Evolutionary conservation across 257 asterid species (phyloP).

Genomic region (Scutellaria galericulata): DNA sequence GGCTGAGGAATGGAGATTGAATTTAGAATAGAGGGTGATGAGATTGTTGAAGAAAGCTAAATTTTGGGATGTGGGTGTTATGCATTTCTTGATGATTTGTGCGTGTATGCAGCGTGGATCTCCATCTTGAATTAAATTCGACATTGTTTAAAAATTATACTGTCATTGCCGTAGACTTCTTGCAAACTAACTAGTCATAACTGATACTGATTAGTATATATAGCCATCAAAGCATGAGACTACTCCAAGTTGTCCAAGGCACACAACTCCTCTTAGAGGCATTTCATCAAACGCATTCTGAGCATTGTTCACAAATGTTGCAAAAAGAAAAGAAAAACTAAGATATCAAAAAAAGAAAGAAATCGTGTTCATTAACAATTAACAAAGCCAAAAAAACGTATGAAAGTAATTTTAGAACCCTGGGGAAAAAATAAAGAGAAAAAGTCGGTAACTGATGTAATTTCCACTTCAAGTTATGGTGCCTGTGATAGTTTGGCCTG

Average conservation of each 20-base stretch:
- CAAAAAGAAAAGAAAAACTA: too few relatives aligned
- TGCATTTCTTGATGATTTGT: slow-evolving; percentile 48
- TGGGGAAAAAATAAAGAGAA: too few relatives aligned
- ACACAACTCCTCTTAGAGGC: neutral
- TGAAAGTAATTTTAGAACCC: too few relatives aligned
- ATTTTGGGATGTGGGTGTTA: slow-evolving; percentile 42
- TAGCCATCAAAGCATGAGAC: too few relatives aligned
- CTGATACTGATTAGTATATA: too few relatives aligned
- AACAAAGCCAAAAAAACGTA: too few relatives aligned
- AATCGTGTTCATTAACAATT: too few relatives aligned
- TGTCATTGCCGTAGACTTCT: neutral
- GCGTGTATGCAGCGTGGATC: slow-evolving; percentile 78
- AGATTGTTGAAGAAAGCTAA: slow-evolving; percentile 63
- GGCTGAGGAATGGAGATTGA: slow-evolving; percentile 53
- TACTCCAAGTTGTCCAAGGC: too few relatives aligned
- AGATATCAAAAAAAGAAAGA: too few relatives aligned
- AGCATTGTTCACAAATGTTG: neutral
- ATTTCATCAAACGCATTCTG: slow-evolving; percentile 11
- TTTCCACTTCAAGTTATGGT: too few relatives aligned
- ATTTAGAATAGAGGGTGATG: slow-evolving; percentile 74
- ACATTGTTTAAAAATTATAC: slow-evolving; percentile 26
- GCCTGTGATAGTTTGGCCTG: too few relatives aligned
- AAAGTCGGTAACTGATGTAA: too few relatives aligned
- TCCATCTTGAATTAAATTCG: slow-evolving; percentile 23
- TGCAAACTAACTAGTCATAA: neutral